Evolutionary conservation across 805 yeast species (phyloP).

Genomic region (Candida suzukii): DNA sequence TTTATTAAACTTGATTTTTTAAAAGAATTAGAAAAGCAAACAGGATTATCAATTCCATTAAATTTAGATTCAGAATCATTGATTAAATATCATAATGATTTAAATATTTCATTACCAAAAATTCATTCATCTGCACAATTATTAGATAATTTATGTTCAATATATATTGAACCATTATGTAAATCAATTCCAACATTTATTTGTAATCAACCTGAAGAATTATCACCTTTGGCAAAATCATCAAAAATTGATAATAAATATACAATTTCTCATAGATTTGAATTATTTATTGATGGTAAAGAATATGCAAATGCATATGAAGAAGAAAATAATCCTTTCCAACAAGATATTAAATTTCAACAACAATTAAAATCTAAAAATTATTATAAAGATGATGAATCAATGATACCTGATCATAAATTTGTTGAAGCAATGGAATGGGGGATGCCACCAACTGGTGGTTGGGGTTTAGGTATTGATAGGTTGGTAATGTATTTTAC

Average conservation of each 20-base stretch:
- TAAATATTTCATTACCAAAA: slow-evolving; percentile 30
- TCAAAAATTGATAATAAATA: slow-evolving; percentile 22
- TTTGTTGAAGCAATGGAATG: slow-evolving; percentile 77
- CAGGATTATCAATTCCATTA: slow-evolving; percentile 45
- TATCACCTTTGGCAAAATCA: slow-evolving; percentile 88
- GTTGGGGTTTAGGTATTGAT: slow-evolving; percentile 96
- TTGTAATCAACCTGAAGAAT: slow-evolving; percentile 71
- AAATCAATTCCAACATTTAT: slow-evolving; percentile 58
- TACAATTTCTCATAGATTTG: slow-evolving; percentile 65
- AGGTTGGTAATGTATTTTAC: slow-evolving; percentile 76
- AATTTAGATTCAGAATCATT: slow-evolving; percentile 34
- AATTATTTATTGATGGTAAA: slow-evolving; percentile 68
- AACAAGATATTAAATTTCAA: slow-evolving; percentile 58
- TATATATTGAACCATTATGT: slow-evolving; percentile 61
- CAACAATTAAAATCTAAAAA: slow-evolving; percentile 46
- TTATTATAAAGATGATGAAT: slow-evolving; percentile 49
- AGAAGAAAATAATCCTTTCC: slow-evolving; percentile 85
- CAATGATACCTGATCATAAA: slow-evolving; percentile 61
- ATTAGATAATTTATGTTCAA: slow-evolving; percentile 55
- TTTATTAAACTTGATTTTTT: slow-evolving; percentile 57
- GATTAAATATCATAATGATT: slow-evolving; percentile 28
- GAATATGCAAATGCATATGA: slow-evolving; percentile 93
- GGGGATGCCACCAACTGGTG: slow-evolving; percentile 97
- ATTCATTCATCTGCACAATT: slow-evolving; percentile 49
- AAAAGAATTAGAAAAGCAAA: slow-evolving; percentile 46